These are phyloP conservation scores for Penicillium nordicum DNA, from an alignment of 2,329 filamentous ascomycete species.

Conservation along the genomic window DNA sequence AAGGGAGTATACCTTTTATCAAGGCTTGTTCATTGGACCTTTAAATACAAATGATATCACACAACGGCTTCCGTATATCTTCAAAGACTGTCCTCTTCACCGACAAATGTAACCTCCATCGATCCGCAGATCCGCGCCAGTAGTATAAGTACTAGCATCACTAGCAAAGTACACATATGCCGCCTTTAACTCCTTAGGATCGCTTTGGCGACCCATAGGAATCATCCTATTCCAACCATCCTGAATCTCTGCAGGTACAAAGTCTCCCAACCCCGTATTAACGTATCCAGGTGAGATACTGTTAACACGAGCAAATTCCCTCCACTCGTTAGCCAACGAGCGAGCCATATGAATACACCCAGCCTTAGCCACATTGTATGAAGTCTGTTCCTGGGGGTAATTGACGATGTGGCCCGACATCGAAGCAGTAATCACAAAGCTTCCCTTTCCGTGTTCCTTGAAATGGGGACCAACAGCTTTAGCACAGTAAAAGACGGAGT, in stretches of 20 bases:
- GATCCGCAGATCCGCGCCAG: constrained; percentile 47
- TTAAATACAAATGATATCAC: neutral
- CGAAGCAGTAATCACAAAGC: constrained; percentile 63
- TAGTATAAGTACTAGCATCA: constrained; percentile 50
- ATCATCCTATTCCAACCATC: constrained; percentile 60
- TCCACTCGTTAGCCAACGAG: constrained; percentile 67
- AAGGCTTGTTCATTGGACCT: neutral
- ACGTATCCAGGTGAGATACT: constrained; percentile 67
- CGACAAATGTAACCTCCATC: constrained; percentile 48
- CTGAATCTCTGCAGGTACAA: constrained; percentile 57
- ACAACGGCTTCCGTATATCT: neutral
- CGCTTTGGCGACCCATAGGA: constrained; percentile 58
- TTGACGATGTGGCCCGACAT: constrained; percentile 57
- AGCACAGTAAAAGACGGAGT: constrained; percentile 77
- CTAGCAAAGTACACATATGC: constrained; percentile 49
- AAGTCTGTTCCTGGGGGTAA: constrained; percentile 62
- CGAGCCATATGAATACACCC: constrained; percentile 63
- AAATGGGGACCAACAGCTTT: constrained; percentile 80
- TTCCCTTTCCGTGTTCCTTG: constrained; percentile 62
- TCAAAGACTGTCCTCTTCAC: neutral
- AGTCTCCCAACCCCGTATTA: constrained; percentile 64
- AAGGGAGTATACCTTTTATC: too few species aligned
- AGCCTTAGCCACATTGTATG: constrained; percentile 64
- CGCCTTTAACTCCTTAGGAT: constrained; percentile 65
- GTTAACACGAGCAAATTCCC: constrained; percentile 66